phyloP scores from a whole-genome alignment of 192 early-diverging fungal genomes.

The Backusella tuberculispora region DNA sequence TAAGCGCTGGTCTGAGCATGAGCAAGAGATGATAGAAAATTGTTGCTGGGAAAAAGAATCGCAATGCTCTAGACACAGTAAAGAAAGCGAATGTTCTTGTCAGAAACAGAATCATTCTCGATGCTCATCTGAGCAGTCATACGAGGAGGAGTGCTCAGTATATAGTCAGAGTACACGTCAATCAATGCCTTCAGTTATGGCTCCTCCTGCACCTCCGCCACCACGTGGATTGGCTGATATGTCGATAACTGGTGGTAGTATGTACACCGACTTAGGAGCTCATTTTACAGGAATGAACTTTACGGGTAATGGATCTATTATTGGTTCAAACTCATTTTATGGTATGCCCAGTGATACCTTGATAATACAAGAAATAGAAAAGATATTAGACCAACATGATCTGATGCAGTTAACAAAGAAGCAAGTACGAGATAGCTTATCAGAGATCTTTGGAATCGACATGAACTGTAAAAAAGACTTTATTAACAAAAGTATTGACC shows the following conservation, averaged over 20 bases:
- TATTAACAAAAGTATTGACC: conserved; percentile 74
- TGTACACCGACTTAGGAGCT: conserved; percentile 14
- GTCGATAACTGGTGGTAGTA: conserved; percentile 8
- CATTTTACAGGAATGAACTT: neutral
- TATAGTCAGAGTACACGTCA: conserved; percentile 15
- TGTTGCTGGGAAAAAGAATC: conserved; percentile 2
- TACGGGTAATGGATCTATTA: conserved; percentile 1
- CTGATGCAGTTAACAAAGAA: conserved; percentile 80
- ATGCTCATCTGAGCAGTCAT: neutral
- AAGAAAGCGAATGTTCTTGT: conserved; percentile 20
- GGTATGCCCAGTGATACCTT: conserved; percentile 73
- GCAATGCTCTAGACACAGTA: conserved; percentile 3
- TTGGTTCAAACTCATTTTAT: neutral
- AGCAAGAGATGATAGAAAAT: conserved; percentile 51
- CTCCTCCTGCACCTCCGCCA: neutral
- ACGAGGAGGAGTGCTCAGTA: neutral
- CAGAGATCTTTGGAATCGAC: conserved; percentile 69
- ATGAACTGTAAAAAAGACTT: conserved; percentile 65
- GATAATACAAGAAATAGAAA: conserved; percentile 72
- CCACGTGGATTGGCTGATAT: neutral
- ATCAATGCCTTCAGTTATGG: neutral
- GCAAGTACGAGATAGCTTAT: conserved; percentile 74
- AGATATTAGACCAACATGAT: conserved; percentile 69
- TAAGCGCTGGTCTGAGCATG: conserved; percentile 72
- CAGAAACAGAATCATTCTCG: conserved; percentile 12